Evolutionary conservation across 768 basidiomycete genomes (phyloP), one percentile per base, ranked within the genome.

Genomic region (Amylocystis lapponica): DNA sequence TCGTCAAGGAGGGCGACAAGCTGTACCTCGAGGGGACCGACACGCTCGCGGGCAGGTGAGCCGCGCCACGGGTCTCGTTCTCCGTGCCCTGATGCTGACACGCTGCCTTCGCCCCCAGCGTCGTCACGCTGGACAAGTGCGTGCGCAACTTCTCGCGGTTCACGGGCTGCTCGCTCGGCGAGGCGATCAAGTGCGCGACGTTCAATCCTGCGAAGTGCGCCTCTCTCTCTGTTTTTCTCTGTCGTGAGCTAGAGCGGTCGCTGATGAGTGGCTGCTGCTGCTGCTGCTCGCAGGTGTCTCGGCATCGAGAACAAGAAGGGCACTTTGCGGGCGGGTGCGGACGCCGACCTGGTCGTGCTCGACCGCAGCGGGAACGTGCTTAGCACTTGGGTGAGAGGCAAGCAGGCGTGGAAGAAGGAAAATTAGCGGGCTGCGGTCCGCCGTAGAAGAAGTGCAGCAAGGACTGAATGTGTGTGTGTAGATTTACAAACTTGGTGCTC

Each of bases 101-200:
- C 14, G 36, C n/a, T n/a, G n/a, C n/a, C n/a, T n/a, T n/a, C n/a
- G 25, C 13, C 30, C 36, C 39, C 51, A 87, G 86, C 56, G 85
- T 87, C 34, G 77, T 91, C 34, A 86, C 90, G 2, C 61, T 95
- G 49, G 84, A 89, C 63, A 84, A 80, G 52, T 93, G 86, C 56
- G 79, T 94, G 31, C 80, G 84, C 42, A 95, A 94, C 63, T 84
- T 94, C 54, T 75, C 83, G 21, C 69, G 73, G 22, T 95, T 90
- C 62, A 89, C 91, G 1, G 86, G 84, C 5, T 87, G 87, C 56
- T 79, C 88, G 29, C 68, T 95, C 20, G 80, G 83, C 20, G 78
- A 91, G 62, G 86, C 91, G 19, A 83, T 95, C 63, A 79, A 80
- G 45, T 92, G 89, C 56, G 88, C 84, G 31, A 94, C 91, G 2